A percentile compares a stretch with the other conserved stretches of the same genome.
Evolutionary conservation across 768 basidiomycete species (phyloP).

Genomic region (Tricholoma hemisulphureum): DNA sequence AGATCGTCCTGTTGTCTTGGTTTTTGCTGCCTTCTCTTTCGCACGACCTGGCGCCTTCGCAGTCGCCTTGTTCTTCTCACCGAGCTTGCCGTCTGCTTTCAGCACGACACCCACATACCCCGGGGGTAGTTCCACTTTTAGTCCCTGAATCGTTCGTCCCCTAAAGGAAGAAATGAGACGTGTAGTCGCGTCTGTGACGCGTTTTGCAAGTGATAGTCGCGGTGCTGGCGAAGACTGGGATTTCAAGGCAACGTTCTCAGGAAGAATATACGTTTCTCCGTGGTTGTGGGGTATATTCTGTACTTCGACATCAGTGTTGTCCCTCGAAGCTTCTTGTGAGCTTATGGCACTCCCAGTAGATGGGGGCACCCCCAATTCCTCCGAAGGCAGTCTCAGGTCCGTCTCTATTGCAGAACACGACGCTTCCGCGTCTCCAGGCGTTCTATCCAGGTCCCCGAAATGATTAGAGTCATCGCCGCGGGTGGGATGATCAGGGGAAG

Average conservation of each 20-base stretch:
- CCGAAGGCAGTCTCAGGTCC: neutral
- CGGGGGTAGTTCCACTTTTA: slow-evolving; percentile 55
- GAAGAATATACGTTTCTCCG: neutral
- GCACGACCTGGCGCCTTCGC: slow-evolving; percentile 6
- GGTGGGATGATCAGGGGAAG: neutral
- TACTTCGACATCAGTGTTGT: neutral
- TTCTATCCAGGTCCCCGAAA: neutral
- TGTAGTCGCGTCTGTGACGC: slow-evolving; percentile 27
- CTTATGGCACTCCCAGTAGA: neutral
- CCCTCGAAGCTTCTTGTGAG: neutral
- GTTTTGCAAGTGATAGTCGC: slow-evolving; percentile 10
- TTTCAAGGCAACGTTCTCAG: neutral
- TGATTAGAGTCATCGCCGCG: slow-evolving; percentile 8
- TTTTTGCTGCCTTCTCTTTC: slow-evolving; percentile 7
- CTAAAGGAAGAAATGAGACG: slow-evolving; percentile 68
- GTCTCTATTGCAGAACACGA: neutral
- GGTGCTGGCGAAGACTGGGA: neutral
- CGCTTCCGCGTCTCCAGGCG: neutral
- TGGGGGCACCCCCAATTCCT: neutral
- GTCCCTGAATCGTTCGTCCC: slow-evolving; percentile 71
- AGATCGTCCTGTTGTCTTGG: slow-evolving; percentile 20
- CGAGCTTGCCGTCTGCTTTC: slow-evolving; percentile 26
- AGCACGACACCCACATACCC: slow-evolving; percentile 73
- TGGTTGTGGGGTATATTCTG: neutral
- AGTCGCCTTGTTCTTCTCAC: slow-evolving; percentile 5